Conservation (phyloP, 352 stramenopile species). For the Pythium utonaiense region DNA sequence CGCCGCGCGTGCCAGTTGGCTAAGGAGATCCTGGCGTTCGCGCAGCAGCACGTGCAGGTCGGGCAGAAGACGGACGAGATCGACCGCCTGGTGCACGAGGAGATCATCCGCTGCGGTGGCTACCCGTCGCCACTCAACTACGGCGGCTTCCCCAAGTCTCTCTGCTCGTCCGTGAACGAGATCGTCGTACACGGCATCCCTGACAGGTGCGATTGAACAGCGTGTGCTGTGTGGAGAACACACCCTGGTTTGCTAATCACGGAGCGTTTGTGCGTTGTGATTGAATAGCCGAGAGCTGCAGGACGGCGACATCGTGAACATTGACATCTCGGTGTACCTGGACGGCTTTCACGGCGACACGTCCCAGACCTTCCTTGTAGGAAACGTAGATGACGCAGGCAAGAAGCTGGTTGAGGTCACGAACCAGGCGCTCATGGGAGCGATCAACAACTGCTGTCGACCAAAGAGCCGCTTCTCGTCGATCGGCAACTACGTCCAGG, state of each 20-base stretch:
- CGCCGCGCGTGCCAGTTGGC: slow-evolving; percentile 69
- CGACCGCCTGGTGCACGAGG: slow-evolving; percentile 89
- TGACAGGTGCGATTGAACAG: slow-evolving; percentile 83
- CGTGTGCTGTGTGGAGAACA: too few relatives aligned
- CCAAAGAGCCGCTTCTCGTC: slow-evolving; percentile 91
- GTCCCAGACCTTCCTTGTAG: slow-evolving; percentile 95
- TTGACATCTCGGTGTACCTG: slow-evolving; percentile 95
- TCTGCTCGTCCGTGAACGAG: slow-evolving; percentile 97
- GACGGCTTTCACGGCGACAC: slow-evolving; percentile 98
- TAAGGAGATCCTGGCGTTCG: slow-evolving; percentile 78
- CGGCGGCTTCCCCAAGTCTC: slow-evolving; percentile 91
- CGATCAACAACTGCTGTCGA: slow-evolving; percentile 89
- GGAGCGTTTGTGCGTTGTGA: neutral
- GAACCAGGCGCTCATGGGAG: slow-evolving; percentile 74
- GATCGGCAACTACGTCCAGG: slow-evolving; percentile 93
- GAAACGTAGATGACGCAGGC: slow-evolving; percentile 84
- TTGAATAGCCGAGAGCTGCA: slow-evolving; percentile 54
- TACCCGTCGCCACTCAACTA: slow-evolving; percentile 94
- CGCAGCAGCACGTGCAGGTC: slow-evolving; percentile 60
- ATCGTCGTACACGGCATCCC: slow-evolving; percentile 97
- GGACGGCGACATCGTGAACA: slow-evolving; percentile 95
- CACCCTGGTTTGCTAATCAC: too few relatives aligned
- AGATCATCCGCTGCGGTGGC: slow-evolving; percentile 80
- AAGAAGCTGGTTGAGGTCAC: slow-evolving; percentile 89
- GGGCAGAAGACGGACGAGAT: slow-evolving; percentile 94